These are phyloP conservation scores for Magnusiomyces suaveolens DNA, from an alignment of 1,139 yeast species.

Conservation along the genomic window DNA sequence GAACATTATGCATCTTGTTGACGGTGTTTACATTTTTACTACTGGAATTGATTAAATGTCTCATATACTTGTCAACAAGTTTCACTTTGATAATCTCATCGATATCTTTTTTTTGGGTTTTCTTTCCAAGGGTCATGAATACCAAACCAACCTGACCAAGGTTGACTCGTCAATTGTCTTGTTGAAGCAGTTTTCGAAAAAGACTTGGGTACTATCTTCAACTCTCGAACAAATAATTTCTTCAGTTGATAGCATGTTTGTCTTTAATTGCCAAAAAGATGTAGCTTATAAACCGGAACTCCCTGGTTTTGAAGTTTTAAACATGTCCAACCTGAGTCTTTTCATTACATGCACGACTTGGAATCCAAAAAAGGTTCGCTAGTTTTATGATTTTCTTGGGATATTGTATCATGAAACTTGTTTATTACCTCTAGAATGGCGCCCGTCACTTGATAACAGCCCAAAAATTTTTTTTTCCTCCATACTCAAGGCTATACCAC, in stretches of 20 bases:
- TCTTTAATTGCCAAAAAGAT: constrained; percentile 41
- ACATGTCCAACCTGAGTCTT: constrained; percentile 81
- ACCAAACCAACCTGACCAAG: constrained; percentile 67
- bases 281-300: constrained; percentile 53
- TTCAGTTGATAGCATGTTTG: constrained; percentile 8
- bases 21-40: constrained; percentile 68
- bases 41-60: constrained; percentile 26
- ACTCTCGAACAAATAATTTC: constrained; percentile 15
- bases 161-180: constrained; percentile 51
- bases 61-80: constrained; percentile 47
- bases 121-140: constrained; percentile 49
- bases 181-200: constrained; percentile 73
- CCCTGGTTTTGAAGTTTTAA: constrained; percentile 69
- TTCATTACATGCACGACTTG: constrained; percentile 76
- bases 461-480: constrained; percentile 77
- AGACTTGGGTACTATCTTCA: constrained; percentile 40
- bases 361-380: constrained; percentile 86
- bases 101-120: constrained; percentile 45
- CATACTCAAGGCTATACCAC: constrained; percentile 82
- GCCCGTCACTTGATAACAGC: constrained; percentile 91
- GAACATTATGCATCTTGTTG: constrained; percentile 78
- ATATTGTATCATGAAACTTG: constrained; percentile 95
- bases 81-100: constrained; percentile 80
- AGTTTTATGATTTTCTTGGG: constrained; percentile 97
- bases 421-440: constrained; percentile 92